Evolutionary conservation across 768 basidiomycete species (phyloP), one percentile per base, ranked within the genome.

Genomic region (Cyclocybe cylindracea): DNA sequence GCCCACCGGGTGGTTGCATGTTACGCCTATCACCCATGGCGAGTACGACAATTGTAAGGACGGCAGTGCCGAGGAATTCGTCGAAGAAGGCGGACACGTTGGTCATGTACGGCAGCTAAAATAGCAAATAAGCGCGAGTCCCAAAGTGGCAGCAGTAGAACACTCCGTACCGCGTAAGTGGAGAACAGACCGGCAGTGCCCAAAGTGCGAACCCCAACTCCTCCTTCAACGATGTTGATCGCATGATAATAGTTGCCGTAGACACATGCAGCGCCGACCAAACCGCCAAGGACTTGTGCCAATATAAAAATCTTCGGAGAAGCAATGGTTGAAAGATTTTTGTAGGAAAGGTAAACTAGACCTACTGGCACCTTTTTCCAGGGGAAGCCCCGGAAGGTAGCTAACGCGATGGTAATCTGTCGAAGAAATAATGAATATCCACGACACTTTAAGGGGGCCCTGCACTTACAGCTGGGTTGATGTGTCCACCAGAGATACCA

Each of bases 321-420:
- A 16, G 33, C 9, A 33, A 18, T 10, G 8, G 38, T 39, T 16
- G 45, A 32, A 9, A 29, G 45, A n/a, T 39, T 24, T 42, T 0
- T 19, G 10, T 38, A 31, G 7, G 24, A 24, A 19, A 39, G 33
- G 39, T 3, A 35, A 24, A 33, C 42, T n/a, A 44, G 16, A 51
- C 62, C 37, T 33, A 62, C 76, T 0, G 91, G 91, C 0, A 91
- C 91, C 64, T 92, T 92, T 57, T 76, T 78, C 86, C 87, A 87
- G 0, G 91, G 88, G 67, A 93, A 91, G 41, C 76, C 78, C 55
- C 90, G 82, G 66, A 84, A 83, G 2, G 80, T 72, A 4, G 87
- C 87, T 40, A 91, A 61, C 10, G 83, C 77, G 44, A 93, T 67
- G 13, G 91, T 93, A 19, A 91, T 76, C 85, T 86, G 40, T 5